These are phyloP conservation scores for Eremochloa ophiuroides DNA, from an alignment of 176 grass and related monocot species.

Conservation along the genomic window DNA sequence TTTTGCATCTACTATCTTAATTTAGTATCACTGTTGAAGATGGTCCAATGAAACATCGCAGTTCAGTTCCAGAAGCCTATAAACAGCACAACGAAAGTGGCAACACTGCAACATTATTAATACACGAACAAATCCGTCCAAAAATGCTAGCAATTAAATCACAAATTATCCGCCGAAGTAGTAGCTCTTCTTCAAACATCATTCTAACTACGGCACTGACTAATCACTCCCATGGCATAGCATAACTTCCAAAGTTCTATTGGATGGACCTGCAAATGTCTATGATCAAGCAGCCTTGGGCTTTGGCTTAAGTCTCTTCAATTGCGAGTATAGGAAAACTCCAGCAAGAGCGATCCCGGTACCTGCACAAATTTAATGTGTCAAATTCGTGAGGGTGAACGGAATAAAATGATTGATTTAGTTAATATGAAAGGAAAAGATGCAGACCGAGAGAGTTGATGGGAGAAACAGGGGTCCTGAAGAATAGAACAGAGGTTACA, in stretches of 20 bases:
- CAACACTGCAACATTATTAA: too few species aligned
- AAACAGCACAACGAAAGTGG: too few species aligned
- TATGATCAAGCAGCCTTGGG: constrained; percentile 45
- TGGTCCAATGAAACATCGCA: too few species aligned
- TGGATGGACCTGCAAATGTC: neutral
- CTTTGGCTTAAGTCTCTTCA: constrained; percentile 63
- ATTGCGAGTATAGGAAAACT: constrained; percentile 78
- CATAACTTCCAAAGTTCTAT: neutral
- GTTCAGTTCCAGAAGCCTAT: too few species aligned
- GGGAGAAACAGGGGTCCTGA: constrained; percentile 86
- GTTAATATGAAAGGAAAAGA: neutral
- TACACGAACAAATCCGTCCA: too few species aligned
- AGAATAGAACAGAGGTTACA: constrained; percentile 92
- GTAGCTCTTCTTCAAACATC: too few species aligned
- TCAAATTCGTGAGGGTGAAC: neutral
- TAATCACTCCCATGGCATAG: neutral
- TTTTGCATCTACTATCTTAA: too few species aligned
- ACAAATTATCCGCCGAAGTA: too few species aligned
- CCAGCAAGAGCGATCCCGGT: constrained; percentile 66
- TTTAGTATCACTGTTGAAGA: too few species aligned
- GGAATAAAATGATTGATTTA: neutral
- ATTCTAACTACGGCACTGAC: neutral
- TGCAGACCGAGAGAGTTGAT: constrained; percentile 78
- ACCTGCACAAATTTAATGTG: constrained; percentile 30
- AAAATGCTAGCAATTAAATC: too few species aligned